These are phyloP conservation scores for Hemisphaericaspora xylanilytica DNA, from an alignment of 1,139 yeast species.

Conservation along the genomic window DNA sequence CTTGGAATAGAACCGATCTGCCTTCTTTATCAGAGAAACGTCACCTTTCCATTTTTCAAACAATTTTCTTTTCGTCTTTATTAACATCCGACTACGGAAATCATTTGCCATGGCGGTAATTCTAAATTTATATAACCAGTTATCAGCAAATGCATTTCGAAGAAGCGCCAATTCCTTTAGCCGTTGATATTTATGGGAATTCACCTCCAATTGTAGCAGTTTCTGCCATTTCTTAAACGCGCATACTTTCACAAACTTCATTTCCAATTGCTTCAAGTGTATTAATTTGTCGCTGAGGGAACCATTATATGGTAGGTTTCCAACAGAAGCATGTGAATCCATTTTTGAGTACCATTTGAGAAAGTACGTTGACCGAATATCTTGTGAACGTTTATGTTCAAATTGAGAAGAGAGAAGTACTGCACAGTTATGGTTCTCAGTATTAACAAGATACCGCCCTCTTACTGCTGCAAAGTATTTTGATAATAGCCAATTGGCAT, in stretches of 20 bases:
- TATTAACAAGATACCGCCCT: not conserved
- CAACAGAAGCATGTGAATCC: slow-evolving; percentile 2
- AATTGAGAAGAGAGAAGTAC: not conserved
- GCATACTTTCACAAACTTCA: slow-evolving; percentile 13
- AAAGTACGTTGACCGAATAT: not conserved
- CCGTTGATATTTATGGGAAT: slow-evolving; percentile 9
- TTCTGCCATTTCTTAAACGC: slow-evolving; percentile 18
- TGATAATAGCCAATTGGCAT: not conserved
- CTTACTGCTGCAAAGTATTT: not conserved
- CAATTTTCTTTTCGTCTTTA: not conserved
- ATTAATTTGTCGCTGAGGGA: slow-evolving; percentile 15
- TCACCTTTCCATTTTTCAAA: slow-evolving; percentile 2
- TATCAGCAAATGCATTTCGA: slow-evolving; percentile 15
- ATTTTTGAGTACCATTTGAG: slow-evolving; percentile 5
- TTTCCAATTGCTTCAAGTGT: slow-evolving; percentile 11
- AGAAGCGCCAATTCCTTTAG: slow-evolving; percentile 11
- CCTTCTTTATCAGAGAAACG: slow-evolving; percentile 7
- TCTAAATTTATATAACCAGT: slow-evolving; percentile 17
- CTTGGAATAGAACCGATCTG: slow-evolving; percentile 13
- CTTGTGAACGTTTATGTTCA: not conserved
- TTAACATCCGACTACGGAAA: not conserved
- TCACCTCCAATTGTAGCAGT: slow-evolving; percentile 7
- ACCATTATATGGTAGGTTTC: not conserved
- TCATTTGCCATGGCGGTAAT: slow-evolving; percentile 9
- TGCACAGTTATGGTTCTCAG: not conserved